Conservation (phyloP, 768 basidiomycete species). For the Cystofilobasidium macerans region DNA sequence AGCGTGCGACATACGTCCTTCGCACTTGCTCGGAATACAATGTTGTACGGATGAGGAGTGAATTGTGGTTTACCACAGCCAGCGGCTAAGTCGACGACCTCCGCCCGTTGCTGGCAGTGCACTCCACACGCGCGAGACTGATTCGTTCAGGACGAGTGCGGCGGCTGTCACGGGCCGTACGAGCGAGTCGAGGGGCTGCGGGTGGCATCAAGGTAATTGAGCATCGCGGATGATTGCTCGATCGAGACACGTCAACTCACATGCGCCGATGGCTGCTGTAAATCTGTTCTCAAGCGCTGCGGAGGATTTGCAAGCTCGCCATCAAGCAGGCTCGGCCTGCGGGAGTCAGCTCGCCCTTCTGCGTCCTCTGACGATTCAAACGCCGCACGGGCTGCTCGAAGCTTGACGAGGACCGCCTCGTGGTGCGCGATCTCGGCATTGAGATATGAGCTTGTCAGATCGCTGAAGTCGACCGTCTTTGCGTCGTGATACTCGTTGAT, state of each 20-base stretch:
- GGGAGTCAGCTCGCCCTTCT: background rate
- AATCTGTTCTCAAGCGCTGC: background rate
- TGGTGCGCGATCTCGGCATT: constrained; percentile 19
- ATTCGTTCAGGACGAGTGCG: constrained; percentile 6
- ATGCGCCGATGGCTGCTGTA: constrained; percentile 8
- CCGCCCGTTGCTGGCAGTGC: background rate
- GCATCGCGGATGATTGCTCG: background rate
- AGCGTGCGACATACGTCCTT: background rate
- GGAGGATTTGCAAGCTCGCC: background rate
- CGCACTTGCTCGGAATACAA: background rate
- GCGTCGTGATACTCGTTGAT: constrained; percentile 18
- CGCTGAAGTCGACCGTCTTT: constrained; percentile 9
- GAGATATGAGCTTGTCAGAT: constrained; percentile 10
- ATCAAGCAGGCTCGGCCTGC: background rate
- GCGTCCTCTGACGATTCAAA: background rate
- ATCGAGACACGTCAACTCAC: background rate
- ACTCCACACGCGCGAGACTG: constrained; percentile 1
- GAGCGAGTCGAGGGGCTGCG: background rate
- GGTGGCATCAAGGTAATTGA: background rate
- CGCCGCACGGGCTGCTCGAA: background rate
- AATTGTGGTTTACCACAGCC: background rate
- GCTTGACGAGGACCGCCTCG: background rate
- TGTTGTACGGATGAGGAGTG: background rate
- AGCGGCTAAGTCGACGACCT: background rate
- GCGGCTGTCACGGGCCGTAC: constrained; percentile 15